Evolutionary conservation across 225 moss, liverwort and hornwort species (phyloP), one percentile per base, ranked within the genome.

Genomic region (Bryum argenteum): DNA sequence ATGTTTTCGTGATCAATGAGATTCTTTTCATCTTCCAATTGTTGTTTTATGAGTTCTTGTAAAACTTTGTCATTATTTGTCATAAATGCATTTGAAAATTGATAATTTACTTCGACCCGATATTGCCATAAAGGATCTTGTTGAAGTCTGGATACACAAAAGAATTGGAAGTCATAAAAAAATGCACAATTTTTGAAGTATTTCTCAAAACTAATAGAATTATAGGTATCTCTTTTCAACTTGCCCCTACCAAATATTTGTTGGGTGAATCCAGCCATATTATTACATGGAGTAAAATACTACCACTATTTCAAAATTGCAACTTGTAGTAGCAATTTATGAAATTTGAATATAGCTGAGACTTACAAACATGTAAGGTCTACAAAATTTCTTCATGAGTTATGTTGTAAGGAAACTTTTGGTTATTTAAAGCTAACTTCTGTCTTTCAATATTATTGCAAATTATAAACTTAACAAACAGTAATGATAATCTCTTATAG

Each of bases 191-290:
- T 0, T 28, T 67, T 42, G 1, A 82, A 68, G 59, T 68, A 75
- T 1, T 54, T 67, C 0, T 71, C 62, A 44, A 75, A 67, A 52
- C 61, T 71, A 67, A 58, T 18, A 26, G 78, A 53, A 52, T 50
- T 18, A 41, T 17, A 71, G 39, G 64, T 0, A 26, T 4, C 3
- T 41, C 15, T 18, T 17, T 76, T 79, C 1, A 65, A 0, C 47
- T 79, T 83, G 0, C 83, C 72, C 69, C 79, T 79, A 18, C 72
- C 42, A 79, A 79, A 79, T 0, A 83, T 79, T 9, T 65, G 72
- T 79, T 79, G 54, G 22, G 76, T 41, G 4, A 69, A 69, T 54
- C 65, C 72, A 21, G 72, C 79, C 83, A 83, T 83, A 17, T 10
- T 54, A 11, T 22, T 21, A 21, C 14, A 58, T 11, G 2, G 26